These are phyloP conservation scores for Escovopsis sp. DNA, from an alignment of 2,329 filamentous ascomycete species.

Conservation along the genomic window DNA sequence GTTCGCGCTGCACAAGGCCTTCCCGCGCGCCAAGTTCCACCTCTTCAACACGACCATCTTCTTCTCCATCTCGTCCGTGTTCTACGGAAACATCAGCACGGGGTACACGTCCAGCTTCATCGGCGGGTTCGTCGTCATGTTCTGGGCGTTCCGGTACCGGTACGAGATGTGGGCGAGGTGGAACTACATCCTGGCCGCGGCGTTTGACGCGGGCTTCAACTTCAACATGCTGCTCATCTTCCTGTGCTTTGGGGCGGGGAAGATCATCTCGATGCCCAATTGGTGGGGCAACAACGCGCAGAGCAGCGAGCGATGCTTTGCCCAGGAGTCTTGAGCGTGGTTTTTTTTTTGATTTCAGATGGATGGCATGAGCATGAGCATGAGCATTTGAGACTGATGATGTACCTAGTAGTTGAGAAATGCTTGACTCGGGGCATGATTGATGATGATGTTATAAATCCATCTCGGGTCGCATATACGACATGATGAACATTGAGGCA, in stretches of 20 bases:
- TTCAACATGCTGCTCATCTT: slow-evolving; percentile 48
- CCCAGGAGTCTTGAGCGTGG: slow-evolving; percentile 15
- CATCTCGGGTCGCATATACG: no score
- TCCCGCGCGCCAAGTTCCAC: slow-evolving; percentile 38
- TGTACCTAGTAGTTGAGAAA: neutral
- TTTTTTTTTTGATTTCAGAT: neutral
- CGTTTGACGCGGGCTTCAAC: slow-evolving; percentile 49
- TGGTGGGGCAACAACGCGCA: slow-evolving; percentile 48
- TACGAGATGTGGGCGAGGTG: slow-evolving; percentile 45
- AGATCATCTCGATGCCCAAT: slow-evolving; percentile 42
- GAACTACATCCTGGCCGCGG: slow-evolving; percentile 46
- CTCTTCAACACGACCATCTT: slow-evolving; percentile 50
- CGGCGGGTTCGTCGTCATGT: slow-evolving; percentile 47
- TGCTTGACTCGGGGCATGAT: neutral
- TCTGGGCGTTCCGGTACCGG: slow-evolving; percentile 38
- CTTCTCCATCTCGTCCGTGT: slow-evolving; percentile 37
- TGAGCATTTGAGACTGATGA: neutral
- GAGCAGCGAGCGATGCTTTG: slow-evolving; percentile 45
- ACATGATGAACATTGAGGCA: no score
- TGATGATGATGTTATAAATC: neutral
- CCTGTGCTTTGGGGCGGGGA: slow-evolving; percentile 41
- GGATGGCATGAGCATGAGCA: neutral
- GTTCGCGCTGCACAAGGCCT: slow-evolving; percentile 35
- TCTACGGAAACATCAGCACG: slow-evolving; percentile 48
- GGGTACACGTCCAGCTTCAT: slow-evolving; percentile 42